Base-by-base conservation (phyloP, 352 stramenopile species). In the Phytophthora podocarpi region DNA sequence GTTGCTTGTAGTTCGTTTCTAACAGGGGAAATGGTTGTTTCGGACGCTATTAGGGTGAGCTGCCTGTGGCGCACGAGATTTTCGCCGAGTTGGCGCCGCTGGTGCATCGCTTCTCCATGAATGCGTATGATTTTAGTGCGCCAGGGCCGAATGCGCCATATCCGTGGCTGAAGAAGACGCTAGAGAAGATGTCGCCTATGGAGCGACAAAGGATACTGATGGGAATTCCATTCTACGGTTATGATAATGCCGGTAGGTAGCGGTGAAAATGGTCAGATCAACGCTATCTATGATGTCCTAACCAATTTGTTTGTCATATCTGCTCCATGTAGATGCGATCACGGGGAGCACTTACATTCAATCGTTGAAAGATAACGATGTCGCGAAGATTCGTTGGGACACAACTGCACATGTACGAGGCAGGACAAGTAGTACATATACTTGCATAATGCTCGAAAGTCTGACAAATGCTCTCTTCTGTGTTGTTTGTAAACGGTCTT, bases 91-190 rank as follows among this genome's bases (percentile, higher is more conserved):
- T 94, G 24, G 65, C 81, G 20, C 78, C 81, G 13, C 9, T 84
- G 30, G 85, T 94, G 20, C 81, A 94, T 41, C 82, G 85, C 8
- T 92, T 92, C 51, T 89, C 82, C 18, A 81, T 94, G 72, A 94
- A 94, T 58, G 85, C 85, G 30, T 94, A 94, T 61, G 85, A 94
- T 50, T 88, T 79, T 59, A 72, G 73, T 37, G 45, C 47, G 1
- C 82, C 78, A 11, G 85, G 85, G 0, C 85, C 85, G 5, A 94
- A 90, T 50, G 81, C 85, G 2, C 85, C 85, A 30, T 71, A 85
- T 28, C 61, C 65, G 15, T 94, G 85, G 85, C 60, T 94, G n/a
- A 56, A 84, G 28, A 62, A 56, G 37, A 92, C 83, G 13, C 46
- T 94, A 13, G 31, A 77, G 18, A 76, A 76, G 15, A 67, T 94